A percentile compares a stretch with the other conserved stretches of the same genome.
phyloP scores from a whole-genome alignment of 2,329 filamentous ascomycete species.

The Sporothrix luriei region DNA sequence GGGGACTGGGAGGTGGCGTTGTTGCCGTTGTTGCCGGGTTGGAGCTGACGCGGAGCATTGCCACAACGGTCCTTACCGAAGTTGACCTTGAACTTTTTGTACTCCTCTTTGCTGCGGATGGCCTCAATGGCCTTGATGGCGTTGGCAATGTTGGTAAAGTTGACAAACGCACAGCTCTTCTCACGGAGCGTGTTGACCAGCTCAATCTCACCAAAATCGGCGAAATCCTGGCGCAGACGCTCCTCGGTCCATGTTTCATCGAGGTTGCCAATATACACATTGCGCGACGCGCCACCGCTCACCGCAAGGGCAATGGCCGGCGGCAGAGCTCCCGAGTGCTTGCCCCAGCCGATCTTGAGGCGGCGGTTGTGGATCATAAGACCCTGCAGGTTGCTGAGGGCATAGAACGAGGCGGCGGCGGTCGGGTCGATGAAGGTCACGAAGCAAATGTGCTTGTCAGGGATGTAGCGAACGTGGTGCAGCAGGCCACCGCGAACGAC shows the following conservation, averaged over 20 bases:
- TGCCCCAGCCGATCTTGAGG: conserved; percentile 98
- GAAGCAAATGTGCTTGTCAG: conserved; percentile 99
- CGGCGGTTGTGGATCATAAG: conserved; percentile 99
- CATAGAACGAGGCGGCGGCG: conserved; percentile 95
- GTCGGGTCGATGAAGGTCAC: conserved; percentile 99
- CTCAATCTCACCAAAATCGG: conserved; percentile 96
- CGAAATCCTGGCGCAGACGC: conserved; percentile 91
- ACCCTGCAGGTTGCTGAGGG: conserved; percentile 93
- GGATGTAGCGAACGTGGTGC: conserved; percentile 98
- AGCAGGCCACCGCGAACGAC: conserved; percentile 93
- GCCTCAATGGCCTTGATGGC: conserved; percentile 99
- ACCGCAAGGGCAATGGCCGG: conserved; percentile 95
- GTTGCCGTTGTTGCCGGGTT: conserved; percentile 41
- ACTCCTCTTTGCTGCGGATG: conserved; percentile 90
- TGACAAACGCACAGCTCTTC: conserved; percentile 99
- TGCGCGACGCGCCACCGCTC: conserved; percentile 94
- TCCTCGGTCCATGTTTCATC: conserved; percentile 98
- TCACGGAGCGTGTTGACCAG: conserved; percentile 94
- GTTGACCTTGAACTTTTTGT: conserved; percentile 99
- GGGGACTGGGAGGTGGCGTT: conserved; percentile 60
- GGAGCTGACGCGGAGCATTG: conserved; percentile 88
- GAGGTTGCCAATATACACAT: conserved; percentile 96
- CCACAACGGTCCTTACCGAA: conserved; percentile 98
- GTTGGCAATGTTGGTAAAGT: conserved; percentile 99
- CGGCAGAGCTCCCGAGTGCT: conserved; percentile 94